Base-by-base conservation (phyloP, 177 flowering plant species). In the Tripterygium wilfordii region DNA sequence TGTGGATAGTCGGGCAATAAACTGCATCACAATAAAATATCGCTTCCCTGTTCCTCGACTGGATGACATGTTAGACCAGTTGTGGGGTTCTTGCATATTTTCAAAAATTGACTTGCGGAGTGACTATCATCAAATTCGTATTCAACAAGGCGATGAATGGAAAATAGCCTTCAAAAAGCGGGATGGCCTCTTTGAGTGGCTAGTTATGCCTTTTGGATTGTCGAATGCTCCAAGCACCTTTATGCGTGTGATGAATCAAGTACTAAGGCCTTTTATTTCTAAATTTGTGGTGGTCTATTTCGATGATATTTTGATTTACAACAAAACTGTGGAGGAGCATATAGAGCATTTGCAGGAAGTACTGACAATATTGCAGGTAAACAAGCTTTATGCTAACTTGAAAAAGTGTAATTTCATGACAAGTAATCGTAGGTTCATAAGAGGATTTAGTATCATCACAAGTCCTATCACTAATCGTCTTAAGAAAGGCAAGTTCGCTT, bases 111-210 rank as follows among this genome's bases (percentile, higher is more conserved):
- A 30, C 12, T 12, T 30, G 33, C 7, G 12, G 33, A 12, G 12
- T 12, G 7, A 12, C 12, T 6, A 36, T 26, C 45, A 31, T 16
- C 22, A 38, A 33, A 38, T 38, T 3, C 27, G 54, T 3, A 27
- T 51, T 1, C 13, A 24, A 25, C 15, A 19, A 4, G 45, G 45
- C 2, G 45, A 38, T 51, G 45, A 38, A 19, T 51, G 44, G 45
- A 51, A 39, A 15, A 38, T 21, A 8, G 45, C 36, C n/a, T 51
- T 51, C n/a, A 51, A 51, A 25, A 51, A 35, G 1, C 38, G 28
- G 27, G 16, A 25, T 37, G 33, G 45, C 10, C 19, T 20, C 16
- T n/a, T n/a, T n/a, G n/a, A n/a, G n/a, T n/a, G n/a, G n/a, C n/a
- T n/a, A n/a, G n/a, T n/a, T n/a, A n/a, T n/a, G n/a, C n/a, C n/a